Percentiles rank a stretch among this genome's conserved stretches.
phyloP scores from a whole-genome alignment of 1,139 yeast genomes.

The Candida mesenterica region DNA sequence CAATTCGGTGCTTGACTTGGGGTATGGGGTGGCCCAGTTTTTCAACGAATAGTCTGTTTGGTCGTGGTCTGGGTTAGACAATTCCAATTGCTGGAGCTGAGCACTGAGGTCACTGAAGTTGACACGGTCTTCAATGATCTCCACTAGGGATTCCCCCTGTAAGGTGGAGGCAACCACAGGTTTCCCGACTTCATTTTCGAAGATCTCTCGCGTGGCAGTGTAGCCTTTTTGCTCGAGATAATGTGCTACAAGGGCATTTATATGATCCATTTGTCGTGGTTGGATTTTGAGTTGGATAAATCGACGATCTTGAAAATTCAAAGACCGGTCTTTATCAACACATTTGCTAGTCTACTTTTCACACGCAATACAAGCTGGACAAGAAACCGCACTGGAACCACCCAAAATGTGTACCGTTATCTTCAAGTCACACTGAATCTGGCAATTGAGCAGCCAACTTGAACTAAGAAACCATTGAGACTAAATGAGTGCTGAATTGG shows the following conservation, averaged over 20 bases:
- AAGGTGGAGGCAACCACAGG: conserved; percentile 24
- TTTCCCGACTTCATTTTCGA: conserved; percentile 48
- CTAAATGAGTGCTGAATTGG: no score
- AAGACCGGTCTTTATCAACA: no score
- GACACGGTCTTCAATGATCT: conserved; percentile 51
- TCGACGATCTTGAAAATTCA: no score
- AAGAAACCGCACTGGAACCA: no score
- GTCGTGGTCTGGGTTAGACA: conserved; percentile 15
- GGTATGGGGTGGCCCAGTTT: conserved; percentile 36
- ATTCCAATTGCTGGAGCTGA: conserved; percentile 14
- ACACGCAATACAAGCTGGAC: no score
- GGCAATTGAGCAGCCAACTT: no score
- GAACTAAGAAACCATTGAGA: no score
- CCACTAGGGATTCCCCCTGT: conserved; percentile 46
- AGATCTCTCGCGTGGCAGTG: conserved; percentile 41
- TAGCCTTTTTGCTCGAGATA: conserved; percentile 50
- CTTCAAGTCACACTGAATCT: no score
- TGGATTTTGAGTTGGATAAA: neutral
- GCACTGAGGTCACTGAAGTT: conserved; percentile 27
- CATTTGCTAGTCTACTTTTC: no score
- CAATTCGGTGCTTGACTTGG: conserved; percentile 14
- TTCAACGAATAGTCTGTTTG: conserved; percentile 11
- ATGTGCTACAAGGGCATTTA: conserved; percentile 50
- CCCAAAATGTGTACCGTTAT: no score
- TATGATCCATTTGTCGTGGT: conserved; percentile 6